A percentile compares a stretch with the other conserved stretches of the same genome.
Conservation (phyloP, 306 rosid species). For the Prunus padus region DNA sequence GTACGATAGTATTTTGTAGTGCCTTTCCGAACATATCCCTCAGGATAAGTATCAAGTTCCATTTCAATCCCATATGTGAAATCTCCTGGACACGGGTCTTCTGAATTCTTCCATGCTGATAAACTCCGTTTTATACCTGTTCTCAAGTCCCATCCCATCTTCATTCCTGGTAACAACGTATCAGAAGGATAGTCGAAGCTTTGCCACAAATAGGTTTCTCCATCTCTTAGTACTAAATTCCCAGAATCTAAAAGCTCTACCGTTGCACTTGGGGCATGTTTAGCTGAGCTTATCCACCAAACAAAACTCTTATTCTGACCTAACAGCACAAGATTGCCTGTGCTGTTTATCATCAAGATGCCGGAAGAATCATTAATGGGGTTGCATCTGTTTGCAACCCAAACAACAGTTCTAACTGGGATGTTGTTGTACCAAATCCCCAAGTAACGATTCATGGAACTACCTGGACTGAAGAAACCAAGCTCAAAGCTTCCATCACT, state of each 20-base stretch:
- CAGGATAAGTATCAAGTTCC: conserved; percentile 28
- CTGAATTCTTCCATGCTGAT: conserved; percentile 43
- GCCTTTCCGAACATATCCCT: conserved; percentile 27
- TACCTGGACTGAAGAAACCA: conserved; percentile 45
- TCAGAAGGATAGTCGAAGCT: conserved; percentile 47
- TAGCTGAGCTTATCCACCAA: conserved; percentile 40
- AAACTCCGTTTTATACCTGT: conserved; percentile 27
- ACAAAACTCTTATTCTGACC: conserved; percentile 16
- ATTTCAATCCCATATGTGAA: conserved; percentile 6
- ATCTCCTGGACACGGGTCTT: conserved; percentile 48
- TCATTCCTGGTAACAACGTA: conserved; percentile 43
- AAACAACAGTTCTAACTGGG: conserved; percentile 24
- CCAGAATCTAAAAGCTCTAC: conserved; percentile 44
- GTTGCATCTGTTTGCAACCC: conserved; percentile 37
- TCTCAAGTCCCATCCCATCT: conserved; percentile 47
- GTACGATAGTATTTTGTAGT: conserved; percentile 13
- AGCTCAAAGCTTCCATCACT: too few relatives aligned
- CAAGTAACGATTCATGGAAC: conserved; percentile 31
- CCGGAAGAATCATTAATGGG: conserved; percentile 35
- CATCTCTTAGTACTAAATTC: conserved; percentile 42
- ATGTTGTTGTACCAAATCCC: conserved; percentile 44
- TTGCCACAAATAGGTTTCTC: conserved; percentile 37
- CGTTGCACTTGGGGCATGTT: conserved; percentile 1
- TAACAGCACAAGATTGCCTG: conserved; percentile 31
- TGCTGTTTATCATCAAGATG: conserved; percentile 26